A percentile compares a stretch with the other conserved stretches of the same genome.
phyloP scores from a whole-genome alignment of 371 early-diverging fungal species.

The Saksenaea oblongispora region DNA sequence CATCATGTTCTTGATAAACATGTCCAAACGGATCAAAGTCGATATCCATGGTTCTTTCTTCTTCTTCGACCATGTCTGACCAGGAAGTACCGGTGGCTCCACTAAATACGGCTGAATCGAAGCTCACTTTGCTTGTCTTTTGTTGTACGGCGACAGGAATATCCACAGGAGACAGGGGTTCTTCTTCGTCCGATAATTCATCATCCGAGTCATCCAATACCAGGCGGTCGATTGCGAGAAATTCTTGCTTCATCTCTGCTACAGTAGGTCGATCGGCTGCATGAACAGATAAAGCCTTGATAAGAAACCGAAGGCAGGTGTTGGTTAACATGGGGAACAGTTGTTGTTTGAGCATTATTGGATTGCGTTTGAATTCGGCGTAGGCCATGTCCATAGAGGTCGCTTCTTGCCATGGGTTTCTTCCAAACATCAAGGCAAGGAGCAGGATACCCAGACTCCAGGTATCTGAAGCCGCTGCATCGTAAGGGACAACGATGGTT shows the following conservation, averaged over 20 bases:
- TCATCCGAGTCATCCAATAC: constrained; percentile 39
- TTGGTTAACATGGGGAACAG: constrained; percentile 52
- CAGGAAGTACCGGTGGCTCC: constrained; percentile 30
- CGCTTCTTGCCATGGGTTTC: constrained; percentile 82
- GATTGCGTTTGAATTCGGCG: constrained; percentile 55
- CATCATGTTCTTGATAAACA: constrained; percentile 20
- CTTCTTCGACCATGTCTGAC: constrained; percentile 51
- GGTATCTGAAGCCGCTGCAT: constrained; percentile 68
- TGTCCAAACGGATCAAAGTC: constrained; percentile 4
- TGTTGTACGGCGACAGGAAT: constrained; percentile 25
- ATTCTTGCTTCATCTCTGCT: constrained; percentile 34
- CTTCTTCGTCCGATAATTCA: constrained; percentile 32
- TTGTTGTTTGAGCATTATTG: constrained; percentile 47
- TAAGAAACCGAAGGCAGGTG: constrained; percentile 38
- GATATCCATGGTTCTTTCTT: constrained; percentile 17
- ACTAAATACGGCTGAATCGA: constrained; percentile 49
- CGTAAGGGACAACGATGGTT: constrained; percentile 43
- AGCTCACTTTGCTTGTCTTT: constrained; percentile 24
- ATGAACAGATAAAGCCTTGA: constrained; percentile 22
- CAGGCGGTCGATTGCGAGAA: constrained; percentile 25
- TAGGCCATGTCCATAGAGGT: constrained; percentile 53
- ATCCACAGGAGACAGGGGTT: constrained; percentile 23
- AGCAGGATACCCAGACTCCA: constrained; percentile 83
- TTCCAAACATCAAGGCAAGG: constrained; percentile 72
- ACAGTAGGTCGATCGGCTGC: constrained; percentile 40